Percentiles rank a stretch among this genome's conserved stretches.
These are phyloP conservation scores for Penicillium robsamsonii DNA, from an alignment of 495 filamentous ascomycete genomes.

Conservation along the genomic window DNA sequence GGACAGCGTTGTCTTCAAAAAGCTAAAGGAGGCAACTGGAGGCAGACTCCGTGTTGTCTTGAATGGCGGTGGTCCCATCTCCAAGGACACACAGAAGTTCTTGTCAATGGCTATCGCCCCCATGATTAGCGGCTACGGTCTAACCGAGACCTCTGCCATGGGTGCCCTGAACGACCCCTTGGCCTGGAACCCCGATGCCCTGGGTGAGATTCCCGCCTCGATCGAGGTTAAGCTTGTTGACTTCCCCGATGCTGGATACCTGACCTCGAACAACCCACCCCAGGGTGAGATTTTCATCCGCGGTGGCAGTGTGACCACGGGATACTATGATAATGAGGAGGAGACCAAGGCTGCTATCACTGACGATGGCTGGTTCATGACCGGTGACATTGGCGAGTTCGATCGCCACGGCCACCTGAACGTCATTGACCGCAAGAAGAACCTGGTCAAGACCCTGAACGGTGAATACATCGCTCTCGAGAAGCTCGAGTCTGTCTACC, in stretches of 20 bases:
- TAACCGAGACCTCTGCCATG: constrained; percentile 95
- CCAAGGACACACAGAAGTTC: constrained; percentile 84
- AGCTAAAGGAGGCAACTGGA: constrained; percentile 87
- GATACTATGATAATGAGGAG: constrained; percentile 79
- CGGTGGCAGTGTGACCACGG: constrained; percentile 66
- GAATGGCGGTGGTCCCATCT: constrained; percentile 84
- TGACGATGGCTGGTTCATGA: constrained; percentile 91
- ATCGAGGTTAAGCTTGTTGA: constrained; percentile 95
- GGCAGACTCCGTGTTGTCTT: constrained; percentile 76
- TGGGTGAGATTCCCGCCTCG: constrained; percentile 78
- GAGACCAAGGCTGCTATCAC: constrained; percentile 76
- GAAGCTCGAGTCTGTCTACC: constrained; percentile 97
- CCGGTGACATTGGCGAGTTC: constrained; percentile 92
- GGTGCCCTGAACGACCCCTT: constrained; percentile 85
- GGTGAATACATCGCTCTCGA: constrained; percentile 98
- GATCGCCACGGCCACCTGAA: constrained; percentile 74
- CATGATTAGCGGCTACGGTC: constrained; percentile 91
- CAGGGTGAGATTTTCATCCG: constrained; percentile 95
- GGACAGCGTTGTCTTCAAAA: constrained; percentile 81
- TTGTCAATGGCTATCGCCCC: constrained; percentile 84
- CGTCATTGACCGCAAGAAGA: constrained; percentile 98
- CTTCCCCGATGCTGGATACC: constrained; percentile 91
- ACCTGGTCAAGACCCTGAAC: constrained; percentile 90
- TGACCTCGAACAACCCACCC: constrained; percentile 79
- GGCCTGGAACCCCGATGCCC: constrained; percentile 79